A percentile compares a stretch with the other conserved stretches of the same genome.
Conservation (phyloP, 208 protist species). For the Tritrichomonas musculus region DNA sequence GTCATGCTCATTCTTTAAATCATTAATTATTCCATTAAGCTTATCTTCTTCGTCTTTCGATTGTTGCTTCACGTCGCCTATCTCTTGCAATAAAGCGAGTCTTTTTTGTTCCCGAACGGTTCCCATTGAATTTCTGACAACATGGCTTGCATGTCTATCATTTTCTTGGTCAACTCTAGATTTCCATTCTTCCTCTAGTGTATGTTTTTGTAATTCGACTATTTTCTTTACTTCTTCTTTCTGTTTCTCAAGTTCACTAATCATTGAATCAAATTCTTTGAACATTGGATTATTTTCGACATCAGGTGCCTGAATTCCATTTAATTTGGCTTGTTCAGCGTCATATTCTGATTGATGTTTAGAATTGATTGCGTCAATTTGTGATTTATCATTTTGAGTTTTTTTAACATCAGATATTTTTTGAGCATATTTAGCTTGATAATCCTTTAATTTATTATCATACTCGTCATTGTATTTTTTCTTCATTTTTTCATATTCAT, state of each 20-base stretch:
- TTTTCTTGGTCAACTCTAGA: background rate
- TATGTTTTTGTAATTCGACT: background rate
- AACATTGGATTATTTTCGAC: background rate
- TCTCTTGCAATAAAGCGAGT: background rate
- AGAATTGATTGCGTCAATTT: background rate
- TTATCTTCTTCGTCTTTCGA: background rate
- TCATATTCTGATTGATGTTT: background rate
- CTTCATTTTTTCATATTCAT: background rate
- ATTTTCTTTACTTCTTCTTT: background rate
- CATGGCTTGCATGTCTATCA: background rate
- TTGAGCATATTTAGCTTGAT: background rate
- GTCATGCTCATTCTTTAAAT: background rate
- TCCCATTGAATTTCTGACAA: background rate
- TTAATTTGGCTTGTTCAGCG: background rate
- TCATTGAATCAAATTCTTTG: background rate
- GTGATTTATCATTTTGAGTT: background rate
- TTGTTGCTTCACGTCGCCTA: background rate
- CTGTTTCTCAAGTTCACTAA: background rate
- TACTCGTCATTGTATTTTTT: background rate
- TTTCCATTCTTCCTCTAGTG: background rate
- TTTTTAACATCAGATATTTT: background rate
- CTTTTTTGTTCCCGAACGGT: background rate
- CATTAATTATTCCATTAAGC: background rate
- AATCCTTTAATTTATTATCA: background rate
- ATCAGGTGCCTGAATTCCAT: background rate